Conservation (phyloP, 805 yeast genomes). For the Schizosaccharomyces octosporus region DNA sequence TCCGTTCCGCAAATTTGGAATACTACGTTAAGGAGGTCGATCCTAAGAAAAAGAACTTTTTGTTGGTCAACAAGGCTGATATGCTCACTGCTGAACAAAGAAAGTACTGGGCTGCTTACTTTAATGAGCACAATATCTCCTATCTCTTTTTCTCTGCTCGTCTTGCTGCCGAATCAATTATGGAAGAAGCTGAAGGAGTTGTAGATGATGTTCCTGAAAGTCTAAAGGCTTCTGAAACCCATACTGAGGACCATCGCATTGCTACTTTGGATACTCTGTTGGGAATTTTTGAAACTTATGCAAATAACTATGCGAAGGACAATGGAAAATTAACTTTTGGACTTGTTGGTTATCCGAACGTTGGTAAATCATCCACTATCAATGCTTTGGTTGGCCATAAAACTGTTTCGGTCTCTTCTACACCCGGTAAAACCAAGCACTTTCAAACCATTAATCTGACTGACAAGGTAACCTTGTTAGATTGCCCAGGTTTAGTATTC, state of each 20-base stretch:
- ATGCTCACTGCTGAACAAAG: conserved; percentile 56
- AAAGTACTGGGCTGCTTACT: conserved; percentile 64
- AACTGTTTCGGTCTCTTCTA: conserved; percentile 91
- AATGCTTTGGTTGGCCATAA: conserved; percentile 90
- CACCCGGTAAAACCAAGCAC: conserved; percentile 98
- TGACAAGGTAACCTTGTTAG: conserved; percentile 66
- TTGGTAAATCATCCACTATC: conserved; percentile 84
- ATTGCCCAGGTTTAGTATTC: conserved; percentile 96
- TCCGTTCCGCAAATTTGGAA: conserved; percentile 72
- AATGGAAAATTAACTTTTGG: conserved; percentile 27
- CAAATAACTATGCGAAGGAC: conserved; percentile 32
- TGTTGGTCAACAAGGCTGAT: conserved; percentile 86
- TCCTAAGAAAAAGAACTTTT: conserved; percentile 49
- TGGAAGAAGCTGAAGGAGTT: conserved; percentile 1
- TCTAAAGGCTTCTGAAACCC: not conserved
- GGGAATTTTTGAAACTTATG: conserved; percentile 41
- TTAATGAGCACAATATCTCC: conserved; percentile 38
- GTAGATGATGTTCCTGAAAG: not conserved
- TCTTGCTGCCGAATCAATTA: conserved; percentile 23
- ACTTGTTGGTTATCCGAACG: conserved; percentile 92
- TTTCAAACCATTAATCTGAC: conserved; percentile 84
- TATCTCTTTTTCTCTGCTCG: conserved; percentile 87
- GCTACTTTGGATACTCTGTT: conserved; percentile 66
- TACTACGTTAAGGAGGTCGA: conserved; percentile 55
- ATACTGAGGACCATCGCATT: conserved; percentile 25